A percentile compares a stretch with the other conserved stretches of the same genome.
Evolutionary conservation across 2,329 filamentous ascomycete genomes (phyloP).

Genomic region (Apiospora hydei): DNA sequence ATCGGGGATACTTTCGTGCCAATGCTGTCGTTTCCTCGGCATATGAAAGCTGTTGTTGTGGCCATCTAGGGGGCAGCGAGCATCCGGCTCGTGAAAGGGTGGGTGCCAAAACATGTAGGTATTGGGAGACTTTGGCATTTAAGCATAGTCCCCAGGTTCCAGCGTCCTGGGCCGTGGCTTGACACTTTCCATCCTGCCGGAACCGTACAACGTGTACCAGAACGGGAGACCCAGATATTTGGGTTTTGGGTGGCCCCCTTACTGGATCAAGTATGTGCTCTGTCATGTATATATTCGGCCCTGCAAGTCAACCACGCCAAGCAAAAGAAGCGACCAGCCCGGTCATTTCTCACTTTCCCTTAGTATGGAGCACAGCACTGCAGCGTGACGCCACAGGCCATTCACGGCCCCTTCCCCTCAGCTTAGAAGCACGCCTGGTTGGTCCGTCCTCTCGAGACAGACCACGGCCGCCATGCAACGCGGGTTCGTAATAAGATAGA

Average conservation of each 20-base stretch:
- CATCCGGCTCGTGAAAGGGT: neutral
- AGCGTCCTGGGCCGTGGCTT: slow-evolving; percentile 20
- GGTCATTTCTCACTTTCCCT: slow-evolving; percentile 9
- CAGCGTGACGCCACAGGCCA: slow-evolving; percentile 15
- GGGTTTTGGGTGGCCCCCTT: slow-evolving; percentile 7
- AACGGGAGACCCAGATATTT: slow-evolving; percentile 19
- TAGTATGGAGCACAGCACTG: slow-evolving; percentile 13
- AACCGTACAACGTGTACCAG: slow-evolving; percentile 21
- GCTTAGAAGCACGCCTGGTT: slow-evolving; percentile 7
- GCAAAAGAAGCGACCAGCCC: neutral
- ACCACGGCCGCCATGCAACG: slow-evolving; percentile 10
- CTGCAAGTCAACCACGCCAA: slow-evolving; percentile 17
- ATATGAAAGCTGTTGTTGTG: neutral
- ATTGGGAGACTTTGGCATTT: neutral
- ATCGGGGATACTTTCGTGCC: neutral
- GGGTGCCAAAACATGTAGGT: neutral
- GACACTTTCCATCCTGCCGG: slow-evolving; percentile 14
- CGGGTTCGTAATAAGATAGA: slow-evolving; percentile 13
- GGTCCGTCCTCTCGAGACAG: slow-evolving; percentile 1
- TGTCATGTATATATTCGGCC: neutral
- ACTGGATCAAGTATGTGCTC: neutral
- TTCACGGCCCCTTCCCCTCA: slow-evolving; percentile 8
- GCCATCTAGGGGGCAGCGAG: neutral
- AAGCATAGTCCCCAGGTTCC: slow-evolving; percentile 21
- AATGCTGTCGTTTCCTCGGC: neutral